Base-by-base conservation (phyloP, 1,284 basidiomycete genomes). In the Leccinum subrobustum region DNA sequence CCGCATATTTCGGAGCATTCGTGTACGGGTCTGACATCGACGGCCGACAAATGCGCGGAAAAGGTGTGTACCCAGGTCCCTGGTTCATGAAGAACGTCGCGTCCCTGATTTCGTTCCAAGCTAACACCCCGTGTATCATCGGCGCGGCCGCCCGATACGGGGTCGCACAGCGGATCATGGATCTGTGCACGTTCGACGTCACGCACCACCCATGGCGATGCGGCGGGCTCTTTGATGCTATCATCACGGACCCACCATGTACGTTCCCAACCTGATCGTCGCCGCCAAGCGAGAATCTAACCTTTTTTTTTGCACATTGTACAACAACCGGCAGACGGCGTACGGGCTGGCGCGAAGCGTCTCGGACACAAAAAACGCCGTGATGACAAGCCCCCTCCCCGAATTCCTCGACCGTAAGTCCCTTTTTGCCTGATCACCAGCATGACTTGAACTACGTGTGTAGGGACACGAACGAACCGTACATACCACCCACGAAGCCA, bases 21-120 rank as follows among this genome's bases (percentile, higher is more conserved):
- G 85, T 96, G 1, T 87, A 93, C 59, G 97, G 96, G 4, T 96
- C 93, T 29, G 97, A 99, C 74, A 98, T 99, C 57, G 97, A 99
- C 69, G 96, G 95, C 1, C 82, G 96, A 54, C 96, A 98, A 73
- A 96, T 99, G 89, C 81, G 95, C 62, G 96, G 96, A 16, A 97
- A 96, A 83, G 84, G 89, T 87, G 16, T 29, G 29, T 6, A 39
- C 29, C 16, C 8, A 52, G 27, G 1, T 6, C 3, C 8, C 20
- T 29, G 8, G 35, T 44, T 55, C 56, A 31, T 18, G 3, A 8
- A 18, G 3, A 5, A 35, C 39, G 8, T 1, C 11, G 7, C 2
- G 55, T n/a, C 1, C 37, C 44, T 61, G 47, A 57, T 52, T 55
- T 51, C 35, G 16, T 54, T 50, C 8, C 31, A 64, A 80, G 76